Base-by-base conservation (phyloP, 2,329 filamentous ascomycete genomes). In the Cladophialophora psammophila region DNA sequence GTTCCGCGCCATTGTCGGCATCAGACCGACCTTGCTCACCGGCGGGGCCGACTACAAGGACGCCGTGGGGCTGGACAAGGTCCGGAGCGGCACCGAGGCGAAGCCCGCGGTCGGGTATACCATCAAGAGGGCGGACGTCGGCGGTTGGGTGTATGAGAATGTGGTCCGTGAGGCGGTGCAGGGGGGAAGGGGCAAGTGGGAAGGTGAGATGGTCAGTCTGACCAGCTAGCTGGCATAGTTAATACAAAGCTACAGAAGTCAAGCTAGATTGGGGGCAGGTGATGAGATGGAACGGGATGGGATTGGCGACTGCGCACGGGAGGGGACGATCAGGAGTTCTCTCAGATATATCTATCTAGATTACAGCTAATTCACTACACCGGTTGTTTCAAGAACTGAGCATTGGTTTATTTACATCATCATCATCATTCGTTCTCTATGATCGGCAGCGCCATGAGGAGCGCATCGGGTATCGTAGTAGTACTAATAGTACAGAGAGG, bases 91-190 rank as follows among this genome's bases (percentile, higher is more conserved):
- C 2, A 74, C 68, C 31, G 75, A 75, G 34, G 13, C 42, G 10
- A 69, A 72, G 0, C 74, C 75, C 8, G 74, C 73, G 13, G 68
- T 76, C 18, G 78, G 78, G 6, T 80, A 78, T 70, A 74, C 69
- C 5, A 77, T 80, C 59, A 71, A 72, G 12, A 69, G 78, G 38
- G 76, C 75, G 34, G 77, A 78, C 73, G 76, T 79, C 48, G 77
- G 77, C 1, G 65, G 70, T 61, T 79, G 76, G 74, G 74, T 77
- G 20, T 79, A 74, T 72, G 68, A 72, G 59, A 73, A 76, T 65
- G 58, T 75, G 26, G 62, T 76, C 32, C 64, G 48, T 18, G 58
- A 67, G 38, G 65, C 60, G 9, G 34, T 53, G 15, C 66, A 66
- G 38, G 68, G 71, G 34, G 69, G 61, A 10, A 60, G 50, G 32